Evolutionary conservation across 2,329 filamentous ascomycete species (phyloP), one percentile per base, ranked within the genome.

Genomic region (Lachnellula arida): DNA sequence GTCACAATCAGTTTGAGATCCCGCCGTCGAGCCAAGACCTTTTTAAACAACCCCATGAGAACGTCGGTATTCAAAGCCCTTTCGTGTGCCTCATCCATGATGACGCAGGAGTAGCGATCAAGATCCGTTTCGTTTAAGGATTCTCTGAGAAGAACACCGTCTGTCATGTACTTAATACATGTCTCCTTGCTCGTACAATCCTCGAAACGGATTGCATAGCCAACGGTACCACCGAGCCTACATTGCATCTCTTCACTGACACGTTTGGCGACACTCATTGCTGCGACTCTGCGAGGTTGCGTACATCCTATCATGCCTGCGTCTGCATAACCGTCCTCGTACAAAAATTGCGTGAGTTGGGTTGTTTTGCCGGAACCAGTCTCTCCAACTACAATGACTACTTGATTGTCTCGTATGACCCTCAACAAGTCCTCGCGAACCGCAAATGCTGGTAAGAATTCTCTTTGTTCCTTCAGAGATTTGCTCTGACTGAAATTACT

Each of bases 81-180:
- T 73, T 99, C 94, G 79, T 99, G 94, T 4, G 94, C 95, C 76
- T 99, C 94, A 70, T 99, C 94, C 94, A 99, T 99, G 73, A 99
- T 99, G 66, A 99, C 91, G 70, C 92, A 97, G 14, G 93, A 96
- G 71, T 99, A 99, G 62, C 90, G 89, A 72, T 97, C 94, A 46
- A 99, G 78, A 70, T 99, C 93, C 6, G 88, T 84, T 71, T 97
- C 93, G 57, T 91, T 92, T 11, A 99, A 79, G 5, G 91, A 97
- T 68, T 99, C 95, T 75, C 94, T 84, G 34, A 99, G 81, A 46
- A 99, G 76, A 22, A 99, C 90, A 76, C 94, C 94, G 68, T 99
- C 95, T 0, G 94, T 99, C 92, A 99, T 97, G 72, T 99, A 99
- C 74, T 99, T 99, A 75, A 99, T 97, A 57, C 87, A 80, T 0